Conservation (phyloP, 2,329 filamentous ascomycete species). For the Botryotinia calthae region DNA sequence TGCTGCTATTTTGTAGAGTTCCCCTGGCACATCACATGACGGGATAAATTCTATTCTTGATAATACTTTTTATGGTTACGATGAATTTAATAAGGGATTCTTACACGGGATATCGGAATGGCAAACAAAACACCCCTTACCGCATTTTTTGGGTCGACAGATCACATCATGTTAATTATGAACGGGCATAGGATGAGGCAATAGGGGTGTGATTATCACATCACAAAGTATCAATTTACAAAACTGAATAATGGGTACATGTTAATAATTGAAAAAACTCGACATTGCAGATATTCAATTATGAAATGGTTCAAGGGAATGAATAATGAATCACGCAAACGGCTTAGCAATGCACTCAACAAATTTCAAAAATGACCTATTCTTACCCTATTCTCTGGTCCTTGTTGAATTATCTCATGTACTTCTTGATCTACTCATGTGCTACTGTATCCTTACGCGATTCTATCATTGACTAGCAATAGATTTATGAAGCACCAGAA, state of each 20-base stretch:
- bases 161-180: neutral
- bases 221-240: neutral
- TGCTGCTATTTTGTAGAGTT: slow-evolving; percentile 24
- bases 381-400: neutral
- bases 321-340: neutral
- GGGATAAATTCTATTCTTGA: neutral
- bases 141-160: neutral
- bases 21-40: neutral
- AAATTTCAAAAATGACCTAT: neutral
- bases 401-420: too few relatives aligned
- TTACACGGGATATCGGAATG: neutral
- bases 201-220: neutral
- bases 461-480: neutral
- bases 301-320: neutral
- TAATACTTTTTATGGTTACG: neutral
- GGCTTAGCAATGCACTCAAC: neutral
- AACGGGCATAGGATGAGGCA: neutral
- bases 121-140: neutral
- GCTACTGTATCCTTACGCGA: neutral
- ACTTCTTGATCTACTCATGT: neutral
- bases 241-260: neutral
- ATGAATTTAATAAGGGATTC: neutral
- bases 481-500: neutral
- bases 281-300: neutral
- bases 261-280: neutral